Conservation (phyloP, 2,329 filamentous ascomycete genomes). For the Paraconiothyrium brasiliense region DNA sequence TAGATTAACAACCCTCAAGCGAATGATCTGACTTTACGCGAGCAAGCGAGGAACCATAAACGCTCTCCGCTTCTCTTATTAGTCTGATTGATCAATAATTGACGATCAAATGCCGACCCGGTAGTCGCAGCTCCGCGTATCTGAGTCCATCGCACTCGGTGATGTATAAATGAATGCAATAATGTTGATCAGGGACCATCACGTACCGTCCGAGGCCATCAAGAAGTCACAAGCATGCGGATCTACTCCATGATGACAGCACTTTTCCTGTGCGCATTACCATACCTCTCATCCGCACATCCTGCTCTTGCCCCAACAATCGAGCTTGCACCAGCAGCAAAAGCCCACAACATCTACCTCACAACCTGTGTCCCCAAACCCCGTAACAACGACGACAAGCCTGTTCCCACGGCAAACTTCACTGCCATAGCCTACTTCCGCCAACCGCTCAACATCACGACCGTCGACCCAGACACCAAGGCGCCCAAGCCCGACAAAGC, state of each 20-base stretch:
- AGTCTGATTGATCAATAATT: not conserved
- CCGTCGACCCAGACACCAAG: conserved; percentile 3
- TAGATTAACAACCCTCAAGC: not conserved
- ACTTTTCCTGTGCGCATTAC: conserved; percentile 9
- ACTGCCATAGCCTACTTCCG: conserved; percentile 21
- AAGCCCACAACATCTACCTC: conserved; percentile 23
- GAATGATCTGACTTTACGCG: not conserved
- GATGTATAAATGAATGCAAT: not conserved
- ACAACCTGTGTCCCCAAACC: conserved; percentile 16
- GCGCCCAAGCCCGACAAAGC: conserved; percentile 16
- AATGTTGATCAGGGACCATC: not conserved
- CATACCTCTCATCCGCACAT: conserved; percentile 9
- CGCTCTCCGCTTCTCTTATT: not conserved
- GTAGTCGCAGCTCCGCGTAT: conserved; percentile 2
- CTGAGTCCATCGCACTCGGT: not conserved
- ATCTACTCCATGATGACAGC: not conserved
- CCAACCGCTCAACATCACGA: conserved; percentile 17
- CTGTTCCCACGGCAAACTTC: conserved; percentile 13
- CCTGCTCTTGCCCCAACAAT: conserved; percentile 5
- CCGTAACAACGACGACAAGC: conserved; percentile 1
- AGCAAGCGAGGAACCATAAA: not conserved
- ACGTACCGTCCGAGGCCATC: not conserved
- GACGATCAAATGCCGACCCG: not conserved
- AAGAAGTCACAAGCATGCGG: not conserved
- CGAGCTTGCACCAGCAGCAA: conserved; percentile 2